Evolutionary conservation across 164 flowering plant genomes (phyloP).

Genomic region (Chimonanthus salicifolius): DNA sequence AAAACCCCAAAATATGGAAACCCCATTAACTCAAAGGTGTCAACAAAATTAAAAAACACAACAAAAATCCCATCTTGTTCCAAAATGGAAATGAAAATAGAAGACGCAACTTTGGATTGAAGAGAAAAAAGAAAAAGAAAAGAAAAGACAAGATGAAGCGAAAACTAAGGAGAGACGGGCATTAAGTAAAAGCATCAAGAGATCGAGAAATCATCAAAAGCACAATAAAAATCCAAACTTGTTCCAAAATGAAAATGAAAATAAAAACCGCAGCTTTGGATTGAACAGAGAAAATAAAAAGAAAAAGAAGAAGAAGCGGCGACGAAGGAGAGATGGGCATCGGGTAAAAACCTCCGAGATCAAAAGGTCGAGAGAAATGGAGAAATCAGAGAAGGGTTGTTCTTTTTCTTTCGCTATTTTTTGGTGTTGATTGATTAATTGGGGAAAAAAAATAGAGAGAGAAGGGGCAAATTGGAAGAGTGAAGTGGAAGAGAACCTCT

Average conservation of each 20-base stretch:
- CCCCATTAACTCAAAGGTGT: not conserved
- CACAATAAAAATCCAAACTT: not conserved
- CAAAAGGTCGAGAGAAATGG: not conserved
- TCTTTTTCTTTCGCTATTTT: not conserved
- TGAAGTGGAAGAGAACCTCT: conserved; percentile 37
- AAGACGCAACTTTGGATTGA: not conserved
- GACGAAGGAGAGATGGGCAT: not conserved
- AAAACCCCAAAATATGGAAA: not conserved
- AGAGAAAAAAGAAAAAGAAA: not conserved
- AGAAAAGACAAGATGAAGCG: not conserved
- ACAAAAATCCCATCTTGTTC: not conserved
- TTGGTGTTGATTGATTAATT: not conserved
- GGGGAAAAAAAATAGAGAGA: not conserved
- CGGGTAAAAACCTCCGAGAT: not conserved
- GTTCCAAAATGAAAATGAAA: not conserved
- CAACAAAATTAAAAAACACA: not conserved
- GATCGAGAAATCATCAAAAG: not conserved
- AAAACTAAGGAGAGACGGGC: too few relatives aligned
- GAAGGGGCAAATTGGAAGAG: not conserved
- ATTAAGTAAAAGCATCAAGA: too few relatives aligned
- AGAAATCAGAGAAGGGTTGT: not conserved
- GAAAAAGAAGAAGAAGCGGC: not conserved
- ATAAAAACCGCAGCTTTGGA: not conserved
- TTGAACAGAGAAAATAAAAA: not conserved
- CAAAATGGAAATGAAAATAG: not conserved